Conservation (phyloP, 441 rosid genomes). For the Aquilaria agallochum region DNA sequence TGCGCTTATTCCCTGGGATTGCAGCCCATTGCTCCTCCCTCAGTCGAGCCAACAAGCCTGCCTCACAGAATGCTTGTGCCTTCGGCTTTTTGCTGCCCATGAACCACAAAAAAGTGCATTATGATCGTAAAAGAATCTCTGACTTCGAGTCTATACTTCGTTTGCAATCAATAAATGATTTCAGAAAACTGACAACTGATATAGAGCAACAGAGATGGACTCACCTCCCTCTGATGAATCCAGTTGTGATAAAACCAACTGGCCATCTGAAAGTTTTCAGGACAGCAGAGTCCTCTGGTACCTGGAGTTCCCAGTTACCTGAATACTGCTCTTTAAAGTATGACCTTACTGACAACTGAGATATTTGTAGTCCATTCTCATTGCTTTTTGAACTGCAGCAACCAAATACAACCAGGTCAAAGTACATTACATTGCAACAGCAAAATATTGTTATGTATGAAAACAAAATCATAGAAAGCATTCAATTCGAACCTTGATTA, state of each 20-base stretch:
- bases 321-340: slow-evolving; percentile 55
- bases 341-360: slow-evolving; percentile 46
- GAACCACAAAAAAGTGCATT: not conserved
- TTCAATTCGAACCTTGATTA: not conserved
- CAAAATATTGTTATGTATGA: not conserved
- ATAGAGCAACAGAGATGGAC: slow-evolving; percentile 10
- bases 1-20: slow-evolving; percentile 38
- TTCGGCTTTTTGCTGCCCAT: slow-evolving; percentile 60
- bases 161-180: no score
- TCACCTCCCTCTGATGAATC: slow-evolving; percentile 83
- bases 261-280: slow-evolving; percentile 58
- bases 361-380: slow-evolving; percentile 44
- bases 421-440: not conserved
- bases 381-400: slow-evolving; percentile 40
- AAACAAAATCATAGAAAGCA: not conserved
- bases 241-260: slow-evolving; percentile 82
- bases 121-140: not conserved
- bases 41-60: slow-evolving; percentile 50
- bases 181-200: not conserved
- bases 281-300: slow-evolving; percentile 42
- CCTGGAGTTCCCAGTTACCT: slow-evolving; percentile 68
- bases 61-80: slow-evolving; percentile 73
- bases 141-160: not conserved
- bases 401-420: slow-evolving; percentile 1
- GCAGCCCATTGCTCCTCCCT: slow-evolving; percentile 74